Evolutionary conservation across 345 rosid species (phyloP), one percentile per base, ranked within the genome.

Genomic region (Clausena lansium): DNA sequence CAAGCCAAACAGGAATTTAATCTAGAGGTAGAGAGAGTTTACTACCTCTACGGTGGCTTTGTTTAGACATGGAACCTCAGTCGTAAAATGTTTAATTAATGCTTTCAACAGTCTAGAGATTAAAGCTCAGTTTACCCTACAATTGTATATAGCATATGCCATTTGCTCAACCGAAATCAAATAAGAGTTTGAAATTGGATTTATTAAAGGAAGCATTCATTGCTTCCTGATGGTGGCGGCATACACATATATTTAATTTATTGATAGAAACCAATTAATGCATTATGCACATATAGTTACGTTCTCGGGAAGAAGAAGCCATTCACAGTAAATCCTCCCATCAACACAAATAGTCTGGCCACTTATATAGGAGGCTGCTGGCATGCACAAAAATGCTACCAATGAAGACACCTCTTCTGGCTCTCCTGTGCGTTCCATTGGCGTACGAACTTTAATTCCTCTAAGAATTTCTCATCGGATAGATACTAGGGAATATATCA

Each of bases 361-460:
- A 4, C 89, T 89, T 35, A 88, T 85, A 75, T 90, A 91, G 35
- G 95, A 90, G 50, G 93, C 88, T 17, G 86, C 89, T 4, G 94
- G 90, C 68, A 90, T 74, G 83, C 94, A 88, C 32, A 92, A 81
- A 79, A 84, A 90, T 24, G 86, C 91, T 32, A 86, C 94, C 0
- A 84, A 25, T 4, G 87, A 80, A 5, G 94, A 80, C 17, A 88
- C 92, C 78, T 92, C 94, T 74, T 81, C 74, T 0, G 92, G 80
- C 77, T 89, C 85, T 35, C 90, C 93, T 0, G 74, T 57, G 28
- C 91, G 89, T 58, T 82, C 87, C 32, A 89, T 74, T 0, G 92
- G 92, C 62, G 87, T 85, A 74, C 88, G 82, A 7, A 71, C 7
- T 78, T 65, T 35, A 83, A 47, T 3, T 55, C 36, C 59, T 86